These are phyloP conservation scores for Malania oleifera DNA, from an alignment of 164 flowering plant genomes.

Conservation along the genomic window DNA sequence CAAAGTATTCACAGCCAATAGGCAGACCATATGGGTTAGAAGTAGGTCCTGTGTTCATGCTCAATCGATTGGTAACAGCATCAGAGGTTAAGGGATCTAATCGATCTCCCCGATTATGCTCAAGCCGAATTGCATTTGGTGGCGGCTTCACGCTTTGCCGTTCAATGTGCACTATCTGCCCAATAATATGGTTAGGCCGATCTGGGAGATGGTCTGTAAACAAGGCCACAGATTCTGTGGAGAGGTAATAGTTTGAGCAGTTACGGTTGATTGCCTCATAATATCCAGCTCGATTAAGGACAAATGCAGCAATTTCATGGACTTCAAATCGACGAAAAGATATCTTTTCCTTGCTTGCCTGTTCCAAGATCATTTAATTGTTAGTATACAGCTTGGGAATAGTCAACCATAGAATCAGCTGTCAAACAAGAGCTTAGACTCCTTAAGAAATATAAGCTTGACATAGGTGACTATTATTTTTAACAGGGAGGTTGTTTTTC, in stretches of 20 bases:
- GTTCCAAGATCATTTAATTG: conserved; percentile 9
- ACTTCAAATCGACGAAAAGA: conserved; percentile 84
- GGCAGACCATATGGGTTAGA: conserved; percentile 71
- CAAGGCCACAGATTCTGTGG: conserved; percentile 87
- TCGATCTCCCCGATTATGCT: conserved; percentile 31
- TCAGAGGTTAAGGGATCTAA: conserved; percentile 41
- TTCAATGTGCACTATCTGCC: conserved; percentile 96
- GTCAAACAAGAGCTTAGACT: too few relatives aligned
- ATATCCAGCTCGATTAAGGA: conserved; percentile 67
- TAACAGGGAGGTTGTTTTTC: too few relatives aligned
- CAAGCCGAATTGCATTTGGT: conserved; percentile 19
- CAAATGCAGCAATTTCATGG: conserved; percentile 90
- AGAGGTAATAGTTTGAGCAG: conserved; percentile 77
- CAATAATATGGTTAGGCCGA: conserved; percentile 75
- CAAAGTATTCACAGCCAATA: conserved; percentile 78
- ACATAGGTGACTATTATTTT: too few relatives aligned
- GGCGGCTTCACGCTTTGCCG: conserved; percentile 49
- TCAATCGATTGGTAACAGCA: conserved; percentile 29
- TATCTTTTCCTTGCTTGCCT: conserved; percentile 94
- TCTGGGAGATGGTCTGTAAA: conserved; percentile 65
- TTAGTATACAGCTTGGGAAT: background rate
- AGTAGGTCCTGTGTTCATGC: conserved; percentile 32
- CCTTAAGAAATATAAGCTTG: too few relatives aligned
- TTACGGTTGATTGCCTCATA: conserved; percentile 83
- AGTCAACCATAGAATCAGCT: too few relatives aligned